Percentiles rank a stretch among this genome's conserved stretches.
Evolutionary conservation across 805 yeast species (phyloP).

Genomic region (Wickerhamomyces silvicola): DNA sequence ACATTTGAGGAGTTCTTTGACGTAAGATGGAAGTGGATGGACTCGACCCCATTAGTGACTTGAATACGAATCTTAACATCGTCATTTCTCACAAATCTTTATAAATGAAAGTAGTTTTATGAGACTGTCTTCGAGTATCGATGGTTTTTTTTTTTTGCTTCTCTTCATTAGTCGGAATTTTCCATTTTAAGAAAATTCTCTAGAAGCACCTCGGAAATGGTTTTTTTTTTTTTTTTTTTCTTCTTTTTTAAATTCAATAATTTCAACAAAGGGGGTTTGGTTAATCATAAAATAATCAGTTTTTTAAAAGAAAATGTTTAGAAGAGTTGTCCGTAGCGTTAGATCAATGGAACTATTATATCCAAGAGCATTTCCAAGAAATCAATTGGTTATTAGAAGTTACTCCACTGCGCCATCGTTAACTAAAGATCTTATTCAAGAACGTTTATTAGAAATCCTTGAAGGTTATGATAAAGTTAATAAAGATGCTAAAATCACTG

Average conservation of each 20-base stretch:
- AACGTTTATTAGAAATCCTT: slow-evolving; percentile 55
- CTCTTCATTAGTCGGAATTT: no score
- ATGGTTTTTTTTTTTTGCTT: neutral
- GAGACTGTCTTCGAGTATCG: no score
- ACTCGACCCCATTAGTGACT: slow-evolving; percentile 12
- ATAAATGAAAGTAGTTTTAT: no score
- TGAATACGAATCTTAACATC: slow-evolving; percentile 16
- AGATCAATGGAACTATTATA: neutral
- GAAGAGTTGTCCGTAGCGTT: neutral
- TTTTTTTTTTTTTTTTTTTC: no score
- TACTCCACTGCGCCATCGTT: slow-evolving; percentile 57
- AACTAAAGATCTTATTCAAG: slow-evolving; percentile 55
- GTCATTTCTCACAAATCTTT: slow-evolving; percentile 2
- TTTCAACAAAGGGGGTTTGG: slow-evolving; percentile 1
- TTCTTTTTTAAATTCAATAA: no score
- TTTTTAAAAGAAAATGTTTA: slow-evolving; percentile 1
- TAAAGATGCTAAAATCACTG: slow-evolving; percentile 23
- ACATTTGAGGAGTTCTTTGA: slow-evolving; percentile 5
- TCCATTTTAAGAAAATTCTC: no score
- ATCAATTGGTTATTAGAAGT: slow-evolving; percentile 19
- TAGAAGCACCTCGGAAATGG: no score
- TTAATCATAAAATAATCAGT: no score
- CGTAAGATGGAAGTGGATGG: slow-evolving; percentile 13
- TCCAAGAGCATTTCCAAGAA: neutral
- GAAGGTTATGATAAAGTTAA: slow-evolving; percentile 59